phyloP scores from a whole-genome alignment of 495 filamentous ascomycete species.

The Tuber microsphaerosporum region DNA sequence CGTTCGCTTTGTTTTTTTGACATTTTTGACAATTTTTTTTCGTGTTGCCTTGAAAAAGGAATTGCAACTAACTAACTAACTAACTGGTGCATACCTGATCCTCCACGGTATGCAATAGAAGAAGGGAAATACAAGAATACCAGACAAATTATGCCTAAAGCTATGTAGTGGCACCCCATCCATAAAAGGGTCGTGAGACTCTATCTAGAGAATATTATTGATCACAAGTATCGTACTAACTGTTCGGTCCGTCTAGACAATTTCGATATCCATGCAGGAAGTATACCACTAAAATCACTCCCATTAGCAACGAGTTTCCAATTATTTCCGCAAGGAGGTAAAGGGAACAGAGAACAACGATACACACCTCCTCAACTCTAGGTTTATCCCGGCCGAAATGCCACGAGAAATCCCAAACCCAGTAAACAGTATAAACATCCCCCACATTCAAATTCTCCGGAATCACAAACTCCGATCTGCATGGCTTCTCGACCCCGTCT shows the following conservation, averaged over 20 bases:
- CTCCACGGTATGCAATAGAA: background rate
- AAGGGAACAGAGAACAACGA: background rate
- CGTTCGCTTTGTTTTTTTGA: background rate
- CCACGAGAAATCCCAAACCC: slow-evolving; percentile 32
- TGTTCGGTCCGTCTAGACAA: slow-evolving; percentile 7
- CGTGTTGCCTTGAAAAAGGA: background rate
- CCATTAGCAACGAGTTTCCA: slow-evolving; percentile 9
- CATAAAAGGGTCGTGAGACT: background rate
- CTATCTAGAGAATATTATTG: background rate
- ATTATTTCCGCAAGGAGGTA: background rate
- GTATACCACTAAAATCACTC: slow-evolving; percentile 27
- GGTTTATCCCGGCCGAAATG: slow-evolving; percentile 19
- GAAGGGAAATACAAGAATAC: background rate
- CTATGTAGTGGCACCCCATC: background rate
- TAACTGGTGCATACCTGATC: background rate
- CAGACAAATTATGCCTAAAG: background rate
- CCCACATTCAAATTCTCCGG: slow-evolving; percentile 21
- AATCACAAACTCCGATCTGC: slow-evolving; percentile 22
- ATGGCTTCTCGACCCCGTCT: slow-evolving; percentile 13
- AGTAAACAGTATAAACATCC: slow-evolving; percentile 25
- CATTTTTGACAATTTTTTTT: background rate
- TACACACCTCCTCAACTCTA: slow-evolving; percentile 15
- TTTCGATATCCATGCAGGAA: slow-evolving; percentile 34
- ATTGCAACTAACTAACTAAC: background rate
- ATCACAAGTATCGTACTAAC: background rate